Base-by-base conservation (phyloP, 2,329 filamentous ascomycete genomes). In the Phialemoniopsis sp. region DNA sequence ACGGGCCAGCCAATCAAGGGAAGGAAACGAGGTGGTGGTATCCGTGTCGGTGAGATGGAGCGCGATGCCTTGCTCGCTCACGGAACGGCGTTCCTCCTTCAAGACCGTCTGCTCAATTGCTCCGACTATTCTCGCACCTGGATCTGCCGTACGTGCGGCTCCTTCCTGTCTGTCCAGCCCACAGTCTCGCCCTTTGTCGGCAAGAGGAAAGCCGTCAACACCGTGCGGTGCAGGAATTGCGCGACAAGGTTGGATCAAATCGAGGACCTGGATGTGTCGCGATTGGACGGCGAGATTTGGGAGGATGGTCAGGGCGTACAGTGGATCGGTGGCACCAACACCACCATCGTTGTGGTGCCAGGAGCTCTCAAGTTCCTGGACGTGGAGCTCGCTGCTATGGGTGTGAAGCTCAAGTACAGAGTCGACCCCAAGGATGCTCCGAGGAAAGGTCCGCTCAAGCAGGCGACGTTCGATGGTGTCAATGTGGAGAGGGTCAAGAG, bases 11-110 rank as follows among this genome's bases (percentile, higher is more conserved):
- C 93, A 31, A 93, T 98, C 73, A 96, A 97, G 72, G 93, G 93
- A 48, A 78, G 93, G 61, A 93, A 94, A 61, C 88, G 91, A 65
- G 93, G 91, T 58, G 93, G 93, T 68, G 93, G 93, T 82, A 96
- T 98, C 59, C 89, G 93, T 73, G 91, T 98, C 21, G 93, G 93
- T 66, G 93, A 98, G 66, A 98, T 98, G 93, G 93, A 98, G 69
- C 86, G 93, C 50, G 93, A 98, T 63, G 88, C 91, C 4, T 73
- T 98, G 16, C 78, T 98, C 41, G 93, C 93, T 5, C 93, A 98
- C 72, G 93, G 93, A 17, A 93, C 90, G 3, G 90, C 91, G 4
- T 97, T 95, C 70, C 66, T 98, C 44, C 77, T 98, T 6, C 93
- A 98, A 60, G 93, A 98, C 62, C 85, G 93, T 42, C 73, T 98